Evolutionary conservation across 768 basidiomycete species (phyloP), one percentile per base, ranked within the genome.

Genomic region (Tulasnella sp.): DNA sequence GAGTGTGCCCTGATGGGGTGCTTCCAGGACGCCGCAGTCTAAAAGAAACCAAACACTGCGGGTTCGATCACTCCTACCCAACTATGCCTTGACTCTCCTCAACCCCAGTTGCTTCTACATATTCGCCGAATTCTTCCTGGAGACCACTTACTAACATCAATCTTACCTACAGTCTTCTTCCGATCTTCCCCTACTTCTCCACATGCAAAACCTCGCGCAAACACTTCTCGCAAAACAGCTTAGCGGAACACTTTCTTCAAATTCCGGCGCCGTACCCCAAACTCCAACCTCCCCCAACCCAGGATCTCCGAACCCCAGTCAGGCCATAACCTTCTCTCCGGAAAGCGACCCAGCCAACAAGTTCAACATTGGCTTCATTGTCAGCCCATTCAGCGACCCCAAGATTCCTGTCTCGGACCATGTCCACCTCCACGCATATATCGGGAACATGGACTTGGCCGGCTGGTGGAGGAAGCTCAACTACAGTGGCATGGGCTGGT

Each of bases 391-490:
- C 85, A 90, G 87, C 81, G 92, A 93, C 82, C 89, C 85, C 84
- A 92, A 91, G 83, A 92, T 93, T 57, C 92, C 93, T 18, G 89
- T 93, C 71, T 91, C 90, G 37, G 92, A 93, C 83, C 92, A 93
- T 82, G 87, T 93, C 37, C 92, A 93, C 82, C 89, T 88, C 0
- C 93, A 94, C 83, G 92, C 91, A 7, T 93, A 89, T 82, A 87
- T 93, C 73, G 85, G 85, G 16, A 89, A 91, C 15, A 86, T 89
- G 9, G 90, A 94, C 83, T 85, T 87, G 42, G 84, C 90, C 81
- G 91, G 92, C 73, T 94, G 92, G 92, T 91, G 89, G 88, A 86
- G 92, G 81, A 86, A 87, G 46, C 83, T 92, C 26, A 91, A 89
- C 10, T 93, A 90, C 83, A 87, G 90, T 13, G 86, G 90, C 9